phyloP scores from a whole-genome alignment of 306 rosid species.

The Dryas drummondii region DNA sequence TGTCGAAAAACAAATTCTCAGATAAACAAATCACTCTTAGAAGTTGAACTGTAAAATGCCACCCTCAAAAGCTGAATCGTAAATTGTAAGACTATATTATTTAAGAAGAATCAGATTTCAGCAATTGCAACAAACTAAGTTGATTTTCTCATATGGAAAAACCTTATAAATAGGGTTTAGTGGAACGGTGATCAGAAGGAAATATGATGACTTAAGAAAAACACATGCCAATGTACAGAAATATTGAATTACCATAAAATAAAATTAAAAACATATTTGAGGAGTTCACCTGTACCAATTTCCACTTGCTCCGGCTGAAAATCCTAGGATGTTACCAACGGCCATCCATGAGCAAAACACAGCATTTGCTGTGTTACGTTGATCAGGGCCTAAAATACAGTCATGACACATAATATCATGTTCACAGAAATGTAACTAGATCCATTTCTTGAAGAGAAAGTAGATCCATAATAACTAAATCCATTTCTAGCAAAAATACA shows the following conservation, averaged over 20 bases:
- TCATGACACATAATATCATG: constrained; percentile 6
- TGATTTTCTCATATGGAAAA: neutral
- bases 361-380: constrained; percentile 88
- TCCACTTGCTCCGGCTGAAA: constrained; percentile 96
- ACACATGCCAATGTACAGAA: constrained; percentile 13
- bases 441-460: too few species aligned
- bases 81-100: neutral
- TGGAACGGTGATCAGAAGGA: neutral
- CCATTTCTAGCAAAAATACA: too few species aligned
- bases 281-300: constrained; percentile 77
- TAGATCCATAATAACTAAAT: neutral
- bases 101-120: neutral
- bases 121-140: constrained; percentile 13
- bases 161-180: neutral
- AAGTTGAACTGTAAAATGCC: constrained; percentile 8
- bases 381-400: constrained; percentile 73
- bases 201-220: neutral
- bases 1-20: constrained; percentile 35
- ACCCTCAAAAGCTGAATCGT: neutral
- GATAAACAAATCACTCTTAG: constrained; percentile 23
- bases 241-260: constrained; percentile 5
- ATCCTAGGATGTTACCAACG: constrained; percentile 93
- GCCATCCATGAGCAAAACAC: constrained; percentile 99
- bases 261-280: constrained; percentile 12
- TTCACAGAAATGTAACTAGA: neutral